phyloP scores from a whole-genome alignment of 768 basidiomycete genomes.

The Pholiota molesta region DNA sequence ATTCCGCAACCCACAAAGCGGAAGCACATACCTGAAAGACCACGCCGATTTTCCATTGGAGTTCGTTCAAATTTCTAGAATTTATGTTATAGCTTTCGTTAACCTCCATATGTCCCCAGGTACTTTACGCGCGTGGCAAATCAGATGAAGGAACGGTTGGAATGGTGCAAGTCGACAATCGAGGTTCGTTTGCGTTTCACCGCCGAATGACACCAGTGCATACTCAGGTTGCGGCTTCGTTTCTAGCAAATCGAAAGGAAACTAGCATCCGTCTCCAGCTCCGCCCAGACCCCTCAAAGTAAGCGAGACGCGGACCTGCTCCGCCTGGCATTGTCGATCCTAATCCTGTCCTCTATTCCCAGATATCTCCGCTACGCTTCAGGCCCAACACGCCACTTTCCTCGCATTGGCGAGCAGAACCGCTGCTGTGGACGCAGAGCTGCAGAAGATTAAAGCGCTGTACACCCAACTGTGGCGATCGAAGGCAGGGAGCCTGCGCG shows the following conservation, averaged over 20 bases:
- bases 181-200: conserved; percentile 49
- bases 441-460: conserved; percentile 74
- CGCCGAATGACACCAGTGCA: not conserved
- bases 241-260: conserved; percentile 82
- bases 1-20: conserved; percentile 74
- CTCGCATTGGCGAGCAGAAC: conserved; percentile 77
- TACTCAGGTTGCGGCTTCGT: conserved; percentile 9
- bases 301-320: conserved; percentile 15
- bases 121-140: conserved; percentile 74
- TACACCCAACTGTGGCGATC: conserved; percentile 82
- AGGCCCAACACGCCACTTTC: conserved; percentile 80
- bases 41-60: conserved; percentile 84
- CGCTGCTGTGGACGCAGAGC: conserved; percentile 70
- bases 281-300: conserved; percentile 82
- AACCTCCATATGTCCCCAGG: conserved; percentile 35
- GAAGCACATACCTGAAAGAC: conserved; percentile 71
- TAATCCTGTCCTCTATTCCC: conserved; percentile 13
- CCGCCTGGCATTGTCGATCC: conserved; percentile 8
- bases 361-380: conserved; percentile 78
- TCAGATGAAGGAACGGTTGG: conserved; percentile 70
- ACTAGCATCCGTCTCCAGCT: conserved; percentile 64
- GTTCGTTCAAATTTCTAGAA: conserved; percentile 42
- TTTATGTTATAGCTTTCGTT: not conserved
- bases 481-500: conserved; percentile 80
- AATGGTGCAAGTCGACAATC: conserved; percentile 81